These are phyloP conservation scores for Zygosaccharomyces bailii DNA, from an alignment of 805 yeast genomes.

Conservation along the genomic window DNA sequence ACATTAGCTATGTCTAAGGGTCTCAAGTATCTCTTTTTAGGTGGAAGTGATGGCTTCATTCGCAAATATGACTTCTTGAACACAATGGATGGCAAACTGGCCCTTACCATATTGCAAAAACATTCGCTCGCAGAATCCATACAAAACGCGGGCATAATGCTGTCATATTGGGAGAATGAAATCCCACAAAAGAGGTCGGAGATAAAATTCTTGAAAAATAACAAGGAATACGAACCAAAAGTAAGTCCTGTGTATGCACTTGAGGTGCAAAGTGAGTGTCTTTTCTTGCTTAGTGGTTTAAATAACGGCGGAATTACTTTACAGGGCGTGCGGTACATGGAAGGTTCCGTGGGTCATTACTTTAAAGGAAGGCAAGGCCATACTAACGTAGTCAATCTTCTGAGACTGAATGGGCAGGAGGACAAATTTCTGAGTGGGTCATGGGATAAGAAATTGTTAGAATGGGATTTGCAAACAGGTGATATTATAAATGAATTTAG, in stretches of 20 bases:
- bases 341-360: slow-evolving; percentile 77
- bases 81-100: slow-evolving; percentile 81
- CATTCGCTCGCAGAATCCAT: slow-evolving; percentile 86
- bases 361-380: slow-evolving; percentile 55
- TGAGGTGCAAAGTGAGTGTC: slow-evolving; percentile 76
- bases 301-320: slow-evolving; percentile 80
- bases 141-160: slow-evolving; percentile 75
- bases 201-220: slow-evolving; percentile 32
- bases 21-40: slow-evolving; percentile 83
- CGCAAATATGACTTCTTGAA: slow-evolving; percentile 83
- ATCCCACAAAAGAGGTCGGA: slow-evolving; percentile 61
- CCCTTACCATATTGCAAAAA: slow-evolving; percentile 84
- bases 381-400: slow-evolving; percentile 67
- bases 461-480: slow-evolving; percentile 88
- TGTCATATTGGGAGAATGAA: slow-evolving; percentile 95
- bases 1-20: slow-evolving; percentile 74
- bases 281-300: slow-evolving; percentile 82
- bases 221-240: slow-evolving; percentile 48
- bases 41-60: slow-evolving; percentile 94
- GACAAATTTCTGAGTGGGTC: slow-evolving; percentile 71
- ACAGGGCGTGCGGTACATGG: slow-evolving; percentile 77
- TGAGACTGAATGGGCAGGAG: slow-evolving; percentile 61
- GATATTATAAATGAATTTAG: slow-evolving; percentile 44
- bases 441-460: slow-evolving; percentile 79
- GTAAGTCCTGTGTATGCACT: slow-evolving; percentile 84